Evolutionary conservation across 2,329 filamentous ascomycete species (phyloP), one percentile per base, ranked within the genome.

Genomic region (Arthrobotrys sphaeroides): DNA sequence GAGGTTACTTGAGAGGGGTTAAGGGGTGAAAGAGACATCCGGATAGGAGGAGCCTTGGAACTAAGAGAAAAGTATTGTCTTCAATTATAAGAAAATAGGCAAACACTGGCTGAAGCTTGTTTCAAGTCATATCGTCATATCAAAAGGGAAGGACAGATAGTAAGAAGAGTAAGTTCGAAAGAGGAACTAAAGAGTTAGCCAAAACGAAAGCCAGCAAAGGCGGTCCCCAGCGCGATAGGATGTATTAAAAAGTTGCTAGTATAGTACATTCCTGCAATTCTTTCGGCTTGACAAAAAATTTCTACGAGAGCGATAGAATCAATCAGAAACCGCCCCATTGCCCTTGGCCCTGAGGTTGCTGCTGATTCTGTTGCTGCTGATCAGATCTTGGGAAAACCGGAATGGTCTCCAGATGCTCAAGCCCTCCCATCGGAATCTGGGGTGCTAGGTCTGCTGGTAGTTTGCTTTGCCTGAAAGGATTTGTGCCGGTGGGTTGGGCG

Each of bases 381-480:
- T 87, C 89, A 0, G 93, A 93, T 68, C 94, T 86, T 7, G 95
- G 95, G 81, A 99, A 99, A 0, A 98, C 88, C 0, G 90, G 90
- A 26, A 93, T 86, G 0, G 94, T 96, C 33, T 90, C 87, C 45
- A 98, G 80, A 78, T 91, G 88, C 81, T 97, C 92, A 64, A 95
- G 81, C 5, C 89, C 90, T 2, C 93, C 93, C 77, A 96, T 78
- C 9, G 77, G 76, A 1, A 78, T 57, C 61, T 78, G 77, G 3
- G 78, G 91, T 2, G 88, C 88, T 77, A 90, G 87, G 82, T 97
- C 94, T 93, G 95, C 98, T 1, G 92, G 92, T 82, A 92, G 87
- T 0, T 94, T 89, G 49, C 91, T 92, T 81, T 98, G 93, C 13
- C 95, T 88, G 86, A 98, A 98, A 0, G 95, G 95, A 80, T 99